Conservation (phyloP, 179 eudicot species). For the Beta lomatogona region DNA sequence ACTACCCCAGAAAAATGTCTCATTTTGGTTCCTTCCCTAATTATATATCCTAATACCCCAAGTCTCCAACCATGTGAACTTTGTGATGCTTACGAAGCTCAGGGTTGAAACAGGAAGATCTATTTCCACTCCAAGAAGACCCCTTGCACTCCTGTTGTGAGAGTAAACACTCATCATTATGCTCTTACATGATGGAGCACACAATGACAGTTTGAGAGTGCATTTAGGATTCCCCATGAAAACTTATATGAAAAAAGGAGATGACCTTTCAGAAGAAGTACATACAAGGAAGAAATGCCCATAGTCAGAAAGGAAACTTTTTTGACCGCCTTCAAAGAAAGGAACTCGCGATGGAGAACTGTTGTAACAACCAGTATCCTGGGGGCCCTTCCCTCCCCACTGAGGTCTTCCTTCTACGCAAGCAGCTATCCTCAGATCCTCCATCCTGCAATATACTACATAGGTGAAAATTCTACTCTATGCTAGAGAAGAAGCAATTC, state of each 20-base stretch:
- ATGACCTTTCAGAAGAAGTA: constrained; percentile 33
- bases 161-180: constrained; percentile 3
- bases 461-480: constrained; percentile 12
- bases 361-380: constrained; percentile 53
- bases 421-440: constrained; percentile 53
- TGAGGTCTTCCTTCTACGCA: constrained; percentile 57
- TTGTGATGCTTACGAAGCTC: constrained; percentile 5
- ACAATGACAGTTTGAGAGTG: background rate
- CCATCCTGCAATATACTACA: constrained; percentile 45
- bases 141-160: background rate
- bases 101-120: background rate
- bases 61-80: background rate
- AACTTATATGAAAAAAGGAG: constrained; percentile 1
- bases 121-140: background rate
- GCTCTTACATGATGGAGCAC: background rate
- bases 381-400: constrained; percentile 62
- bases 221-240: background rate
- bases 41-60: background rate
- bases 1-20: background rate
- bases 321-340: constrained; percentile 57
- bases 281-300: constrained; percentile 71
- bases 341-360: constrained; percentile 51
- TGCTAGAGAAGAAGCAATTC: constrained; percentile 3
- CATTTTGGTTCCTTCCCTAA: background rate
- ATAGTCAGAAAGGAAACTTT: constrained; percentile 59